phyloP scores from a whole-genome alignment of 2,329 filamentous ascomycete genomes.

The Pezicula neosporulosa region DNA sequence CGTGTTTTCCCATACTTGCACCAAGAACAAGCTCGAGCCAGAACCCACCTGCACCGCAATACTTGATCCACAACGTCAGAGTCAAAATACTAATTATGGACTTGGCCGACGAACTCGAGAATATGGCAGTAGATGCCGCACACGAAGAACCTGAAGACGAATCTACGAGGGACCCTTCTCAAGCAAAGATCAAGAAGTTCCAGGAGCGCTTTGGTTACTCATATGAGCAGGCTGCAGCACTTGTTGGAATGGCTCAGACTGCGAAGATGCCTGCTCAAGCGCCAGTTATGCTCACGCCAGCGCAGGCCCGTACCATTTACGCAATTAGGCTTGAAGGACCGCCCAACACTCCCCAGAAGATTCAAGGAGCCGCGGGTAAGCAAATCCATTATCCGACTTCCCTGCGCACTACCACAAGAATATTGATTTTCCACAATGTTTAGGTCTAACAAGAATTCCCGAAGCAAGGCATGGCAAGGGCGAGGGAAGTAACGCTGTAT shows the following conservation, averaged over 20 bases:
- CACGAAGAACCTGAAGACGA: slow-evolving; percentile 16
- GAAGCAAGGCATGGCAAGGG: slow-evolving; percentile 8
- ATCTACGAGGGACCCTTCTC: background rate
- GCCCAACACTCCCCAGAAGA: slow-evolving; percentile 12
- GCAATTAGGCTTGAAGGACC: slow-evolving; percentile 19
- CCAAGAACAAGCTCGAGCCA: too few species aligned
- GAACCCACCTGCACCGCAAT: too few species aligned
- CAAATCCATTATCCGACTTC: too few species aligned
- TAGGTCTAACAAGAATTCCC: slow-evolving; percentile 11
- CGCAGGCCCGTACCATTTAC: slow-evolving; percentile 7
- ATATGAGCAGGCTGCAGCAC: slow-evolving; percentile 29
- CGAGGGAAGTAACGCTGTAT: slow-evolving; percentile 14
- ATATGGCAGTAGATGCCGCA: slow-evolving; percentile 17
- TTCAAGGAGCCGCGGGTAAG: slow-evolving; percentile 14
- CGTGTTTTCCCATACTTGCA: too few species aligned
- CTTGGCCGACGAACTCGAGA: slow-evolving; percentile 21
- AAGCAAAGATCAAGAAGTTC: slow-evolving; percentile 1
- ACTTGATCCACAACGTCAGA: background rate
- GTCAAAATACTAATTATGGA: slow-evolving; percentile 14
- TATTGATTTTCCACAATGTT: too few species aligned
- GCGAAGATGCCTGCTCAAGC: background rate
- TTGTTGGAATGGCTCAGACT: background rate
- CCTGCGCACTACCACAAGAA: too few species aligned
- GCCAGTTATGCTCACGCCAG: background rate
- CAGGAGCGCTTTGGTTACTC: slow-evolving; percentile 19